Evolutionary conservation across 805 yeast genomes (phyloP).

Genomic region (Cyberlindnera amylophila): DNA sequence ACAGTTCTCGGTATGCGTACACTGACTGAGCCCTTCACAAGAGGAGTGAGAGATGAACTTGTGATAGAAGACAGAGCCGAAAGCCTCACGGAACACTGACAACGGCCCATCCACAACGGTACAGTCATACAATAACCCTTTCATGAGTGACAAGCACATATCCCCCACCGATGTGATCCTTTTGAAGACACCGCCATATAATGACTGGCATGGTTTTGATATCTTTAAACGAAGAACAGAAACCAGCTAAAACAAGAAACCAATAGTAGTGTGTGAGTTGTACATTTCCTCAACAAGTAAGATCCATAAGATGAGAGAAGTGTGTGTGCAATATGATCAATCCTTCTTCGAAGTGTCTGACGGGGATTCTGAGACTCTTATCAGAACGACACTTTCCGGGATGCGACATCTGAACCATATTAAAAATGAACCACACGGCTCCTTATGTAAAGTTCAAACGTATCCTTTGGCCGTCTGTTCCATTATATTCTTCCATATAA

Average conservation of each 20-base stretch:
- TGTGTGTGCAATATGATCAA: not conserved
- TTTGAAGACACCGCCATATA: constrained; percentile 18
- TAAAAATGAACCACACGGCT: not conserved
- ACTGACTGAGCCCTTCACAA: constrained; percentile 24
- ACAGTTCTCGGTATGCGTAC: constrained; percentile 13
- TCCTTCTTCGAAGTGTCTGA: not conserved
- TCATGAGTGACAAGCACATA: no score
- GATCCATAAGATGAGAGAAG: not conserved
- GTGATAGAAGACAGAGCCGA: not conserved
- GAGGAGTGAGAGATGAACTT: not conserved
- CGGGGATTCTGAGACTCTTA: constrained; percentile 7
- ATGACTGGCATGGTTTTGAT: constrained; percentile 20
- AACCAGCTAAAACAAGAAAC: constrained; percentile 18
- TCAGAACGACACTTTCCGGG: constrained; percentile 10
- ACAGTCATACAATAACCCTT: not conserved
- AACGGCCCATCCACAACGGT: not conserved
- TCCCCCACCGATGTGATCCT: constrained; percentile 10
- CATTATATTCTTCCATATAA: no score
- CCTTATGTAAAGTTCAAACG: constrained; percentile 1
- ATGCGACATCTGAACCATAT: constrained; percentile 11
- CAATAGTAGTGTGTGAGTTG: constrained; percentile 1
- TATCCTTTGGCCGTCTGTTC: no score
- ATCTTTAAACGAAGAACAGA: constrained; percentile 18
- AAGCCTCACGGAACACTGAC: not conserved
- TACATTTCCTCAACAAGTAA: not conserved